Percentiles rank a stretch among this genome's conserved stretches.
Evolutionary conservation across 192 early-diverging fungal genomes (phyloP).

Genomic region (Chytriomyces sp.): DNA sequence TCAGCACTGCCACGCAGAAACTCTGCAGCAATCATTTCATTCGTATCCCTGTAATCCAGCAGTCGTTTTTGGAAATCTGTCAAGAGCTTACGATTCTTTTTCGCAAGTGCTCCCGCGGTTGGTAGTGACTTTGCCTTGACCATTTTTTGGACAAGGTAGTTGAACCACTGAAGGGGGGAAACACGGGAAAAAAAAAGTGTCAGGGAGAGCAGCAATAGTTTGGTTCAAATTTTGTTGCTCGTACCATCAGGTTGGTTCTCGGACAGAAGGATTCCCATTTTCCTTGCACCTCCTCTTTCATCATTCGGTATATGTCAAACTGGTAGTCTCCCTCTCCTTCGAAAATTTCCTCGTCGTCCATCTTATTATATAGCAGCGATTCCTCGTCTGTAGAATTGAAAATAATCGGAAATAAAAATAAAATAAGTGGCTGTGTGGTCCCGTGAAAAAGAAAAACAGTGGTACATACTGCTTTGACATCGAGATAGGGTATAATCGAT

Average conservation of each 20-base stretch:
- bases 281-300: constrained; percentile 42
- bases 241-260: constrained; percentile 52
- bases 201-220: background rate
- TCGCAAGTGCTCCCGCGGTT: constrained; percentile 18
- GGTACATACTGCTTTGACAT: constrained; percentile 27
- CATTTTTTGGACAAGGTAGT: constrained; percentile 55
- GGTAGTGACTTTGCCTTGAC: constrained; percentile 32
- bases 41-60: constrained; percentile 13
- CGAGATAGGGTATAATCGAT: constrained; percentile 55
- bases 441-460: background rate
- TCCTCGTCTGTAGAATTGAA: constrained; percentile 19
- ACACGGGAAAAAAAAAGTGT: background rate
- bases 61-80: constrained; percentile 10
- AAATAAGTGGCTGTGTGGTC: background rate
- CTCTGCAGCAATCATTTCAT: constrained; percentile 23
- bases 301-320: constrained; percentile 56
- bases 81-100: constrained; percentile 16
- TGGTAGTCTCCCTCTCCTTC: constrained; percentile 46
- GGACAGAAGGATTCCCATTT: constrained; percentile 48
- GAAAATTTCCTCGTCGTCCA: constrained; percentile 50
- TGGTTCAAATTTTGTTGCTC: background rate
- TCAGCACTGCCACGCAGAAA: background rate
- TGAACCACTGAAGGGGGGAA: constrained; percentile 45
- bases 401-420: background rate
- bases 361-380: constrained; percentile 23